Evolutionary conservation across 148 eudicot species (phyloP).

Genomic region (Nepenthes mirabilis): DNA sequence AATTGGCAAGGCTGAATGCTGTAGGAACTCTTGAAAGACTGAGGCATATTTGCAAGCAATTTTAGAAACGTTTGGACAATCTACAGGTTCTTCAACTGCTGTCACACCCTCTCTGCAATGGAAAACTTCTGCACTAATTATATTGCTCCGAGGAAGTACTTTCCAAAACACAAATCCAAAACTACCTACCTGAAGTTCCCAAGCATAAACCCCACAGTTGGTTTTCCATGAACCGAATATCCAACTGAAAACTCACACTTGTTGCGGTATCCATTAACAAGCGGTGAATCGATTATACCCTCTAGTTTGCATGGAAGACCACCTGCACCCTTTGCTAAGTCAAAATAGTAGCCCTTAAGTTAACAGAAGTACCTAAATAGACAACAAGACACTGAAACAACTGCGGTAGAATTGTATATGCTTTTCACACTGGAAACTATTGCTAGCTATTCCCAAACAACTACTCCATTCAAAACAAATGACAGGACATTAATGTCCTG

Average conservation of each 20-base stretch:
- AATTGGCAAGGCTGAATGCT: constrained; percentile 56
- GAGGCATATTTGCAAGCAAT: constrained; percentile 63
- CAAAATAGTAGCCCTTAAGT: neutral
- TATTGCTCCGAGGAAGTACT: neutral
- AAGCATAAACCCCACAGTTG: constrained; percentile 85
- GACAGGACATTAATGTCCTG: neutral
- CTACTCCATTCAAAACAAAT: neutral
- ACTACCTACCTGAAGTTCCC: constrained; percentile 77
- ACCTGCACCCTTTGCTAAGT: constrained; percentile 33
- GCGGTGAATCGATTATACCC: constrained; percentile 81
- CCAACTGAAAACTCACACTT: constrained; percentile 97
- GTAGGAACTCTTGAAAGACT: constrained; percentile 75
- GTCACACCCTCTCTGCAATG: constrained; percentile 85
- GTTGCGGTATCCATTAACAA: constrained; percentile 82
- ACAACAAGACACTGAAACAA: neutral
- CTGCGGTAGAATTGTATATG: neutral
- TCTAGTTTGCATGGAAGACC: constrained; percentile 90
- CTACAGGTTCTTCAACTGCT: constrained; percentile 81
- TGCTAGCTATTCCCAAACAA: neutral
- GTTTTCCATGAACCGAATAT: constrained; percentile 62
- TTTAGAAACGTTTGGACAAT: constrained; percentile 80
- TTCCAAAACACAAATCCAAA: neutral
- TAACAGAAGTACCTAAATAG: neutral
- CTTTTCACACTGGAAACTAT: neutral
- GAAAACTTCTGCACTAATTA: neutral